Conservation (phyloP, 2,329 filamentous ascomycete species). For the Clarireedia sp. region DNA sequence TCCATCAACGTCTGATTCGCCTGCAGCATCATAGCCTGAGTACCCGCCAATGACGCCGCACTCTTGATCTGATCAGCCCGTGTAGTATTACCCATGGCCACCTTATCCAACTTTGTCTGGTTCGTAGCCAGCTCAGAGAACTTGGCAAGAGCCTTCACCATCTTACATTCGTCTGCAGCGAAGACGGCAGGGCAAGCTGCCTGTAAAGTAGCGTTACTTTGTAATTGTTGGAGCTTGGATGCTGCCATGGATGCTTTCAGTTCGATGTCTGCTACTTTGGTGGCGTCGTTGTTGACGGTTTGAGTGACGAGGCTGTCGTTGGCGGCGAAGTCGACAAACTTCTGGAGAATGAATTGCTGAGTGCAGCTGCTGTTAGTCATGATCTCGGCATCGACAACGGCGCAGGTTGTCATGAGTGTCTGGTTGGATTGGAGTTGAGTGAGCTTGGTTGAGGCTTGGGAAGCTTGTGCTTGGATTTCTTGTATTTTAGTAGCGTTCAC, state of each 20-base stretch:
- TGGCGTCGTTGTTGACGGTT: conserved; percentile 12
- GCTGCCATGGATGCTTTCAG: conserved; percentile 10
- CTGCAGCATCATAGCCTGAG: conserved; percentile 28
- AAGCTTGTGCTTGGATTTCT: conserved; percentile 33
- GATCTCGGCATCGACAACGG: conserved; percentile 26
- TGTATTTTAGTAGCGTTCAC: conserved; percentile 32
- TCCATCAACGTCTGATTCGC: conserved; percentile 32
- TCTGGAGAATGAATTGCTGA: conserved; percentile 12
- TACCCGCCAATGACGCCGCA: conserved; percentile 28
- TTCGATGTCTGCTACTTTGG: conserved; percentile 10
- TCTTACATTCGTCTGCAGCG: conserved; percentile 4
- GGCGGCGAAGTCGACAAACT: conserved; percentile 14
- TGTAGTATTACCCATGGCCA: conserved; percentile 32
- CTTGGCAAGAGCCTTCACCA: not conserved
- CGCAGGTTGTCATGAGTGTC: conserved; percentile 31
- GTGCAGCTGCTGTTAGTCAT: conserved; percentile 12
- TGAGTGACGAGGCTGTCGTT: conserved; percentile 11
- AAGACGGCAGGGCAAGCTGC: conserved; percentile 11
- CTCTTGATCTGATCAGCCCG: conserved; percentile 32
- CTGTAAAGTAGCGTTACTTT: conserved; percentile 15
- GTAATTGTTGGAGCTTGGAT: conserved; percentile 8
- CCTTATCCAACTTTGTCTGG: conserved; percentile 29
- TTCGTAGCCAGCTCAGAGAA: conserved; percentile 31
- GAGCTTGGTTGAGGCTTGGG: conserved; percentile 27
- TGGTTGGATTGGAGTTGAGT: conserved; percentile 30